Conservation (phyloP, 1,139 yeast species). For the Saccharomycopsis phalli region DNA sequence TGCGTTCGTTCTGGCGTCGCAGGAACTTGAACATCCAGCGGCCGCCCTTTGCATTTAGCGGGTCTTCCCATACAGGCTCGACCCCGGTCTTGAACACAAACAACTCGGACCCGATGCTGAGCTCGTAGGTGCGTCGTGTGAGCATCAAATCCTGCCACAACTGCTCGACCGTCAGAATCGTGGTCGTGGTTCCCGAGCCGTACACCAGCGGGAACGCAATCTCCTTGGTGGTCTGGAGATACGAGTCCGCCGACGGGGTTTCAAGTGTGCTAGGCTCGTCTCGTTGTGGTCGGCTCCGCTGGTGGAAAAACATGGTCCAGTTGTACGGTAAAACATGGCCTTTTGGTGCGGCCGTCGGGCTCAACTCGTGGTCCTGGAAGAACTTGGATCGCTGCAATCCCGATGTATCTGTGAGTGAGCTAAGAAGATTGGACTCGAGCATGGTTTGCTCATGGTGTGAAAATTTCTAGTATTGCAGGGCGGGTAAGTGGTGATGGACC, state of each 20-base stretch:
- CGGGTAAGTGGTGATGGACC: no score
- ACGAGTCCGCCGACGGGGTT: slow-evolving; percentile 9
- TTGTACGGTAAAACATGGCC: slow-evolving; percentile 18
- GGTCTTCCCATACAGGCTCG: slow-evolving; percentile 56
- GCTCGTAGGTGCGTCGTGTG: slow-evolving; percentile 31
- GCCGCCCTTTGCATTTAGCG: slow-evolving; percentile 45
- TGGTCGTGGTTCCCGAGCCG: slow-evolving; percentile 7
- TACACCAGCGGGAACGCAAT: slow-evolving; percentile 15
- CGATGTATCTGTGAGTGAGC: no score
- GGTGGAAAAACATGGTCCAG: slow-evolving; percentile 19
- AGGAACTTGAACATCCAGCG: slow-evolving; percentile 46
- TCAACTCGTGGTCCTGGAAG: background rate
- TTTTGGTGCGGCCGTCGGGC: background rate
- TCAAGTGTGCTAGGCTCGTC: background rate
- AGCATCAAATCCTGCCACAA: slow-evolving; percentile 16
- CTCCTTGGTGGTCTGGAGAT: slow-evolving; percentile 14
- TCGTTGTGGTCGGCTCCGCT: slow-evolving; percentile 2
- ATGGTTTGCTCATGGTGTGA: no score
- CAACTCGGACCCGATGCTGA: slow-evolving; percentile 41
- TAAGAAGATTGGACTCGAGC: no score
- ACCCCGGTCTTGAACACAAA: slow-evolving; percentile 46
- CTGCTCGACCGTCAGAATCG: slow-evolving; percentile 16
- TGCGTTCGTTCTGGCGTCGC: slow-evolving; percentile 22
- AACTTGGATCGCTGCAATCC: background rate
- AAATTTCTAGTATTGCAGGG: no score